Base-by-base conservation (phyloP, 2,329 filamentous ascomycete genomes). In the Penicillium sp. region DNA sequence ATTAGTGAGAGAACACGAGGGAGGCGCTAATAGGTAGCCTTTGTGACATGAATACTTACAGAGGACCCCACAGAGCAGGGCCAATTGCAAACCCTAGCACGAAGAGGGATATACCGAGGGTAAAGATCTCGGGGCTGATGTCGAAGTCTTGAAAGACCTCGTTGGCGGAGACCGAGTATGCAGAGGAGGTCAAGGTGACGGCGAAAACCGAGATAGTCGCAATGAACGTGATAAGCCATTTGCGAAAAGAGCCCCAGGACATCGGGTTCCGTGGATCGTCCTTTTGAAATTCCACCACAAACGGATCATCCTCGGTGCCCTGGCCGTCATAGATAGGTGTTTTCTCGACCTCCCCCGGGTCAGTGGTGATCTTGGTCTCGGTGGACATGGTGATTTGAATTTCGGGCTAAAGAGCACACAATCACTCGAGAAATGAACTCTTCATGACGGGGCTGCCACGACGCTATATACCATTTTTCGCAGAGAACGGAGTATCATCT, bases 21-120 rank as follows among this genome's bases (percentile, higher is more conserved):
- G 31, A 0, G 31, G 7, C 8, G 8, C 31, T 22, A 22, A 22
- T 22, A 22, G 22, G 22, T 22, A 22, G 22, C 31, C 31, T 8
- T 31, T 8, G 31, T 31, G 31, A 31, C 1, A 31, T 31, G 7
- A 1, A 28, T 15, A 45, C 42, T n/a, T 28, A 25, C 42, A 45
- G 25, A 15, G 42, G 42, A 15, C 52, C 73, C 74, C 75, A 77
- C 20, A 77, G 64, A 2, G 72, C 51, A 0, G 75, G 76, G 2
- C 75, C 75, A 47, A 75, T 69, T 31, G 73, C 73, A 54, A 75
- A 76, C 4, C 75, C 75, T 2, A 78, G 63, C 2, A 77, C 68
- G 53, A 76, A 78, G 15, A 78, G 64, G 3, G 74, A 76, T 11
- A 77, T 58, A 3, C 74, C 75, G 4, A 76, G 63, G 10, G 65